Conservation (phyloP, 1,284 basidiomycete genomes). For the Ceratobasidium sp. region DNA sequence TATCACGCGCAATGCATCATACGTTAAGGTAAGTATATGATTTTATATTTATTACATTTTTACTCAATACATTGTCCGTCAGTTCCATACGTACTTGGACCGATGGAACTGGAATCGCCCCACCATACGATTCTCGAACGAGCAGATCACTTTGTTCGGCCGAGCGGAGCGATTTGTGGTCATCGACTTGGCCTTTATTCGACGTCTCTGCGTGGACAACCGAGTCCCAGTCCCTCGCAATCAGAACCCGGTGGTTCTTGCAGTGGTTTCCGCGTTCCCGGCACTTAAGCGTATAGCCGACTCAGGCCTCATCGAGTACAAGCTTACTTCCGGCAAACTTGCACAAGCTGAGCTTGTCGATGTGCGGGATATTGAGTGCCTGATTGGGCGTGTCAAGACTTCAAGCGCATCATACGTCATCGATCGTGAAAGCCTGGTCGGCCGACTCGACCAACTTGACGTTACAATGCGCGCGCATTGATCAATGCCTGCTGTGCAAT, state of each 20-base stretch:
- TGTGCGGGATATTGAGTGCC: constrained; percentile 14
- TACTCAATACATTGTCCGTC: neutral
- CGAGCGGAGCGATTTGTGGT: constrained; percentile 7
- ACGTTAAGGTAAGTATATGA: constrained; percentile 31
- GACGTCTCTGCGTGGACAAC: neutral
- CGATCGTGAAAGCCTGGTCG: constrained; percentile 52
- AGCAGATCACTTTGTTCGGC: neutral
- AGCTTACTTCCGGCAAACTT: too few species aligned
- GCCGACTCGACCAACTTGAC: constrained; percentile 16
- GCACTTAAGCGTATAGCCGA: neutral
- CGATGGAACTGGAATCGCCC: too few species aligned
- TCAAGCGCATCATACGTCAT: constrained; percentile 51
- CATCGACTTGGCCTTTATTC: constrained; percentile 14
- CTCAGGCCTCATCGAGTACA: constrained; percentile 24
- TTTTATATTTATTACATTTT: too few species aligned
- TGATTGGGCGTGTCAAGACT: neutral
- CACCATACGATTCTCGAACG: too few species aligned
- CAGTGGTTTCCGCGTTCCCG: neutral
- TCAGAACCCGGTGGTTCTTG: neutral
- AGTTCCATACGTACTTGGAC: too few species aligned
- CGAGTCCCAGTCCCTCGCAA: constrained; percentile 21
- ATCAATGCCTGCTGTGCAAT: too few species aligned
- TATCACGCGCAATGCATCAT: constrained; percentile 9
- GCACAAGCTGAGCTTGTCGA: neutral
- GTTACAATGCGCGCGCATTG: too few species aligned